phyloP scores from a whole-genome alignment of 164 flowering plant species.

The Magnolia officinalis region DNA sequence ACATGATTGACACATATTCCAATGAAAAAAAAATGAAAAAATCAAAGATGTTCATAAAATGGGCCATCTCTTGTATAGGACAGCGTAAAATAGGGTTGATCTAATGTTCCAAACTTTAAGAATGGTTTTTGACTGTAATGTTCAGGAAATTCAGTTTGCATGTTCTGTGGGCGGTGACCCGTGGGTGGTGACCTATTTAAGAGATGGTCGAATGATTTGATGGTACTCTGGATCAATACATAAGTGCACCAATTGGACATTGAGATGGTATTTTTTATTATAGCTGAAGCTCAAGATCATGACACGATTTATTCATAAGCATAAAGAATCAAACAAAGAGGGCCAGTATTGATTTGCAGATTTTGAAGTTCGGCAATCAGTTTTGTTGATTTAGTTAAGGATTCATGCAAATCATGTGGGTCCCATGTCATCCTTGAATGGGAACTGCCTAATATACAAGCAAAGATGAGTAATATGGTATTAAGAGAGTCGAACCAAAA shows the following conservation, averaged over 20 bases:
- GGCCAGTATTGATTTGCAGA: too few relatives aligned
- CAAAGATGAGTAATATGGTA: background rate
- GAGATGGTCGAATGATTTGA: background rate
- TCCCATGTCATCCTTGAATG: background rate
- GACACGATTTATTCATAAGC: background rate
- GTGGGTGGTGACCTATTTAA: too few relatives aligned
- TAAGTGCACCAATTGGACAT: too few relatives aligned
- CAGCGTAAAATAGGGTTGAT: background rate
- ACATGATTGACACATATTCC: background rate
- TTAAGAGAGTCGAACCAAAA: slow-evolving; percentile 19
- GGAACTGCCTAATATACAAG: background rate
- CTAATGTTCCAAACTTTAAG: too few relatives aligned
- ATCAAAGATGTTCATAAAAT: background rate
- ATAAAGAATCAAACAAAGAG: too few relatives aligned
- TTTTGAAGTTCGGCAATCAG: background rate
- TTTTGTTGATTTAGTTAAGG: background rate
- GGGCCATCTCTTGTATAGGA: background rate
- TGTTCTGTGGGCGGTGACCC: too few relatives aligned
- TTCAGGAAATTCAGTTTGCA: too few relatives aligned
- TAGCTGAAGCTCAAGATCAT: background rate
- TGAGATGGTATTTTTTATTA: too few relatives aligned
- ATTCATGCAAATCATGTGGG: background rate
- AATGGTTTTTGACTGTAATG: background rate
- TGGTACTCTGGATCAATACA: background rate
- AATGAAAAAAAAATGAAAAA: background rate